Conservation (phyloP, 164 flowering plant species). For the Saururus chinensis region DNA sequence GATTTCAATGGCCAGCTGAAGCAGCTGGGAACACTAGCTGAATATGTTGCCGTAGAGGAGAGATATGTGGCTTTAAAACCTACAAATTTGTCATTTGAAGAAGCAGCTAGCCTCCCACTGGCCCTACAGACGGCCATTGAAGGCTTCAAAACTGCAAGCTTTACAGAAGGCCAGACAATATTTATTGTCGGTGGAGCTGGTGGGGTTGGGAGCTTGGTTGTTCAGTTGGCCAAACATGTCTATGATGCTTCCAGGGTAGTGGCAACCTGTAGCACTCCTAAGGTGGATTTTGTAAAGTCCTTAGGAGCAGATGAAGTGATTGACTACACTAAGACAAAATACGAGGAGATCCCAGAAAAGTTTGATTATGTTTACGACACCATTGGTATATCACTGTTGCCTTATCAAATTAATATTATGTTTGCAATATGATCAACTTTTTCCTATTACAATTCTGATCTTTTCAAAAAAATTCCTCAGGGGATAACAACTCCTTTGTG, state of each 20-base stretch:
- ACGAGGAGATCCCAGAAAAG: too few relatives aligned
- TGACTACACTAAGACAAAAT: too few relatives aligned
- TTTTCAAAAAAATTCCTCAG: too few relatives aligned
- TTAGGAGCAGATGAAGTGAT: too few relatives aligned
- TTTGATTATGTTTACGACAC: too few relatives aligned
- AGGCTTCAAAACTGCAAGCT: conserved; percentile 27
- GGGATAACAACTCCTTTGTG: neutral
- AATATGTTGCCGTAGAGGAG: conserved; percentile 34
- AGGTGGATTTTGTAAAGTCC: too few relatives aligned
- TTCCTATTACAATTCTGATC: too few relatives aligned
- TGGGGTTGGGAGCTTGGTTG: conserved; percentile 36
- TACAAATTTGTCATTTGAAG: conserved; percentile 28
- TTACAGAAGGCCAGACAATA: conserved; percentile 23
- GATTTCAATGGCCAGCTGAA: conserved; percentile 24
- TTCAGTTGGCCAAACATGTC: conserved; percentile 35
- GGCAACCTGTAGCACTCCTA: conserved; percentile 12
- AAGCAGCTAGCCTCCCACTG: conserved; percentile 40
- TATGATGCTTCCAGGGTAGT: conserved; percentile 31
- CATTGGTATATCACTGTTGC: too few relatives aligned
- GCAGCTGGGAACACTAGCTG: conserved; percentile 40
- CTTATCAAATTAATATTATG: too few relatives aligned
- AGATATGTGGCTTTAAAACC: conserved; percentile 34
- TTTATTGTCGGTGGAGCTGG: conserved; percentile 45
- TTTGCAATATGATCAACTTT: too few relatives aligned
- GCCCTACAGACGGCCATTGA: conserved; percentile 38